Conservation (phyloP, 345 rosid genomes). For the Moringa oleifera region DNA sequence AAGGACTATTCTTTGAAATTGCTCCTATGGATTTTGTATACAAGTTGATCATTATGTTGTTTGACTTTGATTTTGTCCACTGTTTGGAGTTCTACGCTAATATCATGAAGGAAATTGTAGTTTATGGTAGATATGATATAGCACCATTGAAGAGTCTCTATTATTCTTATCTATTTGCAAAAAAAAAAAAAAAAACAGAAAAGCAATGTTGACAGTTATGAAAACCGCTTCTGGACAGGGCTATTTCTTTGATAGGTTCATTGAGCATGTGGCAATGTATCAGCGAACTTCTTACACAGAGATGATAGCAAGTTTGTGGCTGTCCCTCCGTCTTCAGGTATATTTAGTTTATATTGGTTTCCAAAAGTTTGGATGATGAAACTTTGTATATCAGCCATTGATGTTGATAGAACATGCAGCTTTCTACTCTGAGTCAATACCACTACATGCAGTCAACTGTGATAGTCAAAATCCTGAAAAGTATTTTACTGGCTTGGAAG, state of each 20-base stretch:
- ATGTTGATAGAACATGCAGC: not conserved
- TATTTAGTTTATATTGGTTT: not conserved
- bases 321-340: constrained; percentile 97
- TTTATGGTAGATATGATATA: not conserved
- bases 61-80: not conserved
- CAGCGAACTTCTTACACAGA: constrained; percentile 83
- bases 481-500: not conserved
- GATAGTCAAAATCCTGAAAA: no score
- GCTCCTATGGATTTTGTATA: not conserved
- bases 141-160: no score
- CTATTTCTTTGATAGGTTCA: constrained; percentile 54
- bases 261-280: constrained; percentile 52
- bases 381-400: not conserved
- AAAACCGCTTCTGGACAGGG: constrained; percentile 39
- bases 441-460: no score
- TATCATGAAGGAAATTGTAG: no score
- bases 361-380: not conserved
- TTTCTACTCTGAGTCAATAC: not conserved
- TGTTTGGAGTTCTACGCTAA: not conserved
- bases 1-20: not conserved
- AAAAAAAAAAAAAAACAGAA: not conserved
- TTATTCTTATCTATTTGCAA: no score
- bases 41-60: not conserved
- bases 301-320: constrained; percentile 85
- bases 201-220: not conserved